phyloP scores from a whole-genome alignment of 129 eudicot genomes.

The Centaurea solstitialis region DNA sequence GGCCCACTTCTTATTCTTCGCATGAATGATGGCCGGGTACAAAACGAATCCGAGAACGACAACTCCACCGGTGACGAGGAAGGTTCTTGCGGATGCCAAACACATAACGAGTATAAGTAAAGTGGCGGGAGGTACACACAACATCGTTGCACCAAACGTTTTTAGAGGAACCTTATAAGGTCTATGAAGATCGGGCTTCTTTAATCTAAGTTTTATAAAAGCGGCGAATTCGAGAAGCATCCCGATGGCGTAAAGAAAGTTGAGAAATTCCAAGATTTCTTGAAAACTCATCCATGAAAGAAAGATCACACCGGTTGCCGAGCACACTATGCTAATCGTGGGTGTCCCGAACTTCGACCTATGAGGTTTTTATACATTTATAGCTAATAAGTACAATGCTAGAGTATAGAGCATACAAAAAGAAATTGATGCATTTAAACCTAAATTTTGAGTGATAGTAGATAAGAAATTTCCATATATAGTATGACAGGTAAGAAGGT shows the following conservation, averaged over 20 bases:
- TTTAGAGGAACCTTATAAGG: conserved; percentile 80
- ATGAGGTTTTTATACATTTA: conserved; percentile 5
- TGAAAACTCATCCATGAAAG: conserved; percentile 95
- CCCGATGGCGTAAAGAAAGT: conserved; percentile 78
- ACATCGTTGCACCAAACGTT: conserved; percentile 68
- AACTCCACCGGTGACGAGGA: conserved; percentile 54
- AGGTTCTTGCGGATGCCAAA: conserved; percentile 65
- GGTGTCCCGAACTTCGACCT: conserved; percentile 95
- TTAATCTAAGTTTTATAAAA: conserved; percentile 66
- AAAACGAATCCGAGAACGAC: conserved; percentile 51
- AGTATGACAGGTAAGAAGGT: background rate
- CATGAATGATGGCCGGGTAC: conserved; percentile 45
- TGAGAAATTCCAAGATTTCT: conserved; percentile 87
- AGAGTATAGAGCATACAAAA: background rate
- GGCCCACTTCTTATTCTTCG: conserved; percentile 52
- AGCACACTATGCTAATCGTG: conserved; percentile 77
- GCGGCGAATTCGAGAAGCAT: conserved; percentile 94
- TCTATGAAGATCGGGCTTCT: conserved; percentile 79
- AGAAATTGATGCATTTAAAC: background rate
- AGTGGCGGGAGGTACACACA: conserved; percentile 76
- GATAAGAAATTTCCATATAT: background rate
- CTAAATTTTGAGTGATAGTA: background rate
- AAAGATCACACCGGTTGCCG: conserved; percentile 90
- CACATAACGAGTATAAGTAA: conserved; percentile 81
- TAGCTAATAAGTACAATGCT: background rate